Evolutionary conservation across 2,329 filamentous ascomycete genomes (phyloP).

Genomic region (Teratosphaeria pseudoeucalypti): DNA sequence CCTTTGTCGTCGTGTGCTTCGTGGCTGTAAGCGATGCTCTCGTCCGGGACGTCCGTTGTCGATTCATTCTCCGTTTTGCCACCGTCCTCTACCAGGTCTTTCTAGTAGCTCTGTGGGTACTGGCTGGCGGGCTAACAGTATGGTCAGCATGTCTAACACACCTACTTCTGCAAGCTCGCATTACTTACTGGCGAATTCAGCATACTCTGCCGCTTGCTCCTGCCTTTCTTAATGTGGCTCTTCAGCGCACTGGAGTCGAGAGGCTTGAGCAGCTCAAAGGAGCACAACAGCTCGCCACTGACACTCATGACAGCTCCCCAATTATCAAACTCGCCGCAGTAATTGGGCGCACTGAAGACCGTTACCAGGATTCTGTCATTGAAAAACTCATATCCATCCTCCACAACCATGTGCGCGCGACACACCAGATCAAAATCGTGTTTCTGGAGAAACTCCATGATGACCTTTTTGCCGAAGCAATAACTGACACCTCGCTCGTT

Average conservation of each 20-base stretch:
- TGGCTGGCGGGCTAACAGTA: constrained; percentile 37
- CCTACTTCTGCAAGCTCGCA: background rate
- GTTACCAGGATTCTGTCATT: constrained; percentile 90
- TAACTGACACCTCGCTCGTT: constrained; percentile 97
- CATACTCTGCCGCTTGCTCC: constrained; percentile 89
- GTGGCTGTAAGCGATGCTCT: background rate
- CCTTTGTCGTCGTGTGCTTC: background rate
- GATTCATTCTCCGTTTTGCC: background rate
- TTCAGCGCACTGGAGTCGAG: constrained; percentile 92
- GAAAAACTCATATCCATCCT: constrained; percentile 98
- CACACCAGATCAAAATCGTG: constrained; percentile 98
- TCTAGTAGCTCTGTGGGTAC: constrained; percentile 41
- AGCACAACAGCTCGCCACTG: constrained; percentile 83
- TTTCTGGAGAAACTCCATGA: constrained; percentile 84
- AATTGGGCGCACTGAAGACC: constrained; percentile 95
- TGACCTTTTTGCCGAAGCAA: constrained; percentile 96
- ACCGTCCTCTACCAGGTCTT: background rate
- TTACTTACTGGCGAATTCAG: constrained; percentile 84
- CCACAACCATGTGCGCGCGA: constrained; percentile 96
- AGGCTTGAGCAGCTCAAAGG: constrained; percentile 92
- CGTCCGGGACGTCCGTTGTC: background rate
- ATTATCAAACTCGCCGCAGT: constrained; percentile 98
- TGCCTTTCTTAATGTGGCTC: constrained; percentile 96
- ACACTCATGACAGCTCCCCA: constrained; percentile 99
- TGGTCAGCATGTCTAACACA: constrained; percentile 13